phyloP scores from a whole-genome alignment of 192 early-diverging fungal species.

The Mortierella hygrophila region DNA sequence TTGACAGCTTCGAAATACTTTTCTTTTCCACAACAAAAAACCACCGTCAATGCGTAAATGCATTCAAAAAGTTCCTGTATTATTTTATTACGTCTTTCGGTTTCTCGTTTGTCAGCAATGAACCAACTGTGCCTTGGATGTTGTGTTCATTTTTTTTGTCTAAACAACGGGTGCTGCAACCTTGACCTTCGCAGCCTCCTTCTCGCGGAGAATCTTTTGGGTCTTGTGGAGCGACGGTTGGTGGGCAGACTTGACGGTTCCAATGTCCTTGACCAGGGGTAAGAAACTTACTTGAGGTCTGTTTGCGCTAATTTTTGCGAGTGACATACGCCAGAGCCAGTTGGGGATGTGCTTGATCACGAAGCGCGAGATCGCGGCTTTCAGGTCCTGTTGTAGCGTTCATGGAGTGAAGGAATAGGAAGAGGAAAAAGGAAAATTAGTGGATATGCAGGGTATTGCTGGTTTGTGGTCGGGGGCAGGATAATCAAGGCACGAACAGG shows the following conservation, averaged over 20 bases:
- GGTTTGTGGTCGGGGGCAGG: neutral
- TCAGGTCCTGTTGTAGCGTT: neutral
- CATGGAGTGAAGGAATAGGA: neutral
- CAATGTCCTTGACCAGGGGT: slow-evolving; percentile 6
- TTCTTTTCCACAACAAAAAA: neutral
- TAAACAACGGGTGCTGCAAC: neutral
- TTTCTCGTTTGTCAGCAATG: neutral
- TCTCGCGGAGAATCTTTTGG: neutral
- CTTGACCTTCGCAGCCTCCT: neutral
- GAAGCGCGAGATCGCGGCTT: neutral
- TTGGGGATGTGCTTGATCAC: neutral
- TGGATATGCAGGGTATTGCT: neutral
- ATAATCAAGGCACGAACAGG: too few relatives aligned
- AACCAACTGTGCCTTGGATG: neutral
- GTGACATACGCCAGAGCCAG: neutral
- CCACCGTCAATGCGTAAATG: neutral
- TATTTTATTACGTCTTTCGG: neutral
- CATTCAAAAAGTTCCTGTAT: neutral
- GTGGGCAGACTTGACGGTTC: neutral
- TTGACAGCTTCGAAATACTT: neutral
- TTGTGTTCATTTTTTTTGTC: neutral
- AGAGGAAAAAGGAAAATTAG: neutral
- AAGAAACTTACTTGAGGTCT: neutral
- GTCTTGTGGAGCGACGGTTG: neutral
- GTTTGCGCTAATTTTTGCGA: slow-evolving; percentile 1